phyloP scores from a whole-genome alignment of 208 protist genomes.

The Acanthamoeba castellanii region DNA sequence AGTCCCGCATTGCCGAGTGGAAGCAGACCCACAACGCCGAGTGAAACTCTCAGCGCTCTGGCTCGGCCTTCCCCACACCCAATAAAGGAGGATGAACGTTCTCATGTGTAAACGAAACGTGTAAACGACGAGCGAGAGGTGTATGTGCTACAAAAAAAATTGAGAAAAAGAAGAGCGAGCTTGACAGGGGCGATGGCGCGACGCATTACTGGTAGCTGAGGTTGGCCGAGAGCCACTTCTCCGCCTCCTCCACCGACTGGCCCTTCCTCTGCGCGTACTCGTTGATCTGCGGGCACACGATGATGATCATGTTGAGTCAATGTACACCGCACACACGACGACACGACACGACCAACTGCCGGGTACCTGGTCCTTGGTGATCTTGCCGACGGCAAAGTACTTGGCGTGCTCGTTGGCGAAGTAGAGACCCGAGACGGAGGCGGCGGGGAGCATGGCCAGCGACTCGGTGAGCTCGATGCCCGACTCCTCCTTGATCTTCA shows the following conservation, averaged over 20 bases:
- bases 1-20: slow-evolving; percentile 69
- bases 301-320: too few relatives aligned
- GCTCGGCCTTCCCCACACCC: too few relatives aligned
- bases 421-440: slow-evolving; percentile 95
- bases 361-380: slow-evolving; percentile 94
- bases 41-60: too few relatives aligned
- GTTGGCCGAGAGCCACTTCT: slow-evolving; percentile 86
- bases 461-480: slow-evolving; percentile 95
- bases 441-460: slow-evolving; percentile 95
- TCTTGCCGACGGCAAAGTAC: slow-evolving; percentile 97
- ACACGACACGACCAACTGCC: background rate
- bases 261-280: slow-evolving; percentile 92
- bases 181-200: too few relatives aligned
- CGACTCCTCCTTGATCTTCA: slow-evolving; percentile 75
- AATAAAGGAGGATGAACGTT: too few relatives aligned
- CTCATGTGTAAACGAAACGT: too few relatives aligned
- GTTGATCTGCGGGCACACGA: background rate
- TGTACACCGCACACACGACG: slow-evolving; percentile 69
- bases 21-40: background rate
- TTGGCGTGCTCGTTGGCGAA: slow-evolving; percentile 94
- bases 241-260: slow-evolving; percentile 83
- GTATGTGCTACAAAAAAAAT: too few relatives aligned
- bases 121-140: too few relatives aligned
- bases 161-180: too few relatives aligned
- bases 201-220: slow-evolving; percentile 85